Conservation (phyloP, 75 land plant species). For the Picea sitchensis region DNA sequence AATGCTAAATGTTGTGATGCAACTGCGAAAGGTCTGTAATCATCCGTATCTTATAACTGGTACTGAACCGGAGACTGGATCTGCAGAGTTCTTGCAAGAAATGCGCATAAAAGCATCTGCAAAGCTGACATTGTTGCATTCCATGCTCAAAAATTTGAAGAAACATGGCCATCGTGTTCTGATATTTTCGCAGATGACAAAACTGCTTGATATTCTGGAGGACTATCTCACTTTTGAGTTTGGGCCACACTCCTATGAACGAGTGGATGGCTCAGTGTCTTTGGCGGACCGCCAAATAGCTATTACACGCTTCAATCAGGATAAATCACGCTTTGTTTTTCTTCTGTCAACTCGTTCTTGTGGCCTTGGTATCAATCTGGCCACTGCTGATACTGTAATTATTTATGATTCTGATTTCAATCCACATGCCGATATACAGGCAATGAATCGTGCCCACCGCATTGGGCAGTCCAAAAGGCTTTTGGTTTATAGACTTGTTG, state of each 20-base stretch:
- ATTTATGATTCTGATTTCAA: slow-evolving; percentile 99
- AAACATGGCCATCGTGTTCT: slow-evolving; percentile 91
- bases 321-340: slow-evolving; percentile 88
- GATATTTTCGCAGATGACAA: slow-evolving; percentile 98
- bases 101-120: slow-evolving; percentile 99
- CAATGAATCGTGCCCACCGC: slow-evolving; percentile 98
- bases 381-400: slow-evolving; percentile 97
- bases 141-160: slow-evolving; percentile 78
- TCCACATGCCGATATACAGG: slow-evolving; percentile 99
- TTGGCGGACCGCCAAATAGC: slow-evolving; percentile 86
- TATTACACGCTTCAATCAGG: slow-evolving; percentile 90
- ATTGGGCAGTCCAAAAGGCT: slow-evolving; percentile 97
- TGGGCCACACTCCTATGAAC: slow-evolving; percentile 83
- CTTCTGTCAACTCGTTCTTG: slow-evolving; percentile 92
- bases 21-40: slow-evolving; percentile 94
- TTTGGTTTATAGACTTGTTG: slow-evolving; percentile 90
- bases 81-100: slow-evolving; percentile 84
- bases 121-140: slow-evolving; percentile 85
- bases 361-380: slow-evolving; percentile 97
- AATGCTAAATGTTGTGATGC: slow-evolving; percentile 94
- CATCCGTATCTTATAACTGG: slow-evolving; percentile 98
- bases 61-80: slow-evolving; percentile 93
- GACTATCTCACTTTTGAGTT: slow-evolving; percentile 86
- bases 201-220: slow-evolving; percentile 93
- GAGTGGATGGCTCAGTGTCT: slow-evolving; percentile 95